These are phyloP conservation scores for Penicillium daleae DNA, from an alignment of 495 filamentous ascomycete genomes.

Conservation along the genomic window DNA sequence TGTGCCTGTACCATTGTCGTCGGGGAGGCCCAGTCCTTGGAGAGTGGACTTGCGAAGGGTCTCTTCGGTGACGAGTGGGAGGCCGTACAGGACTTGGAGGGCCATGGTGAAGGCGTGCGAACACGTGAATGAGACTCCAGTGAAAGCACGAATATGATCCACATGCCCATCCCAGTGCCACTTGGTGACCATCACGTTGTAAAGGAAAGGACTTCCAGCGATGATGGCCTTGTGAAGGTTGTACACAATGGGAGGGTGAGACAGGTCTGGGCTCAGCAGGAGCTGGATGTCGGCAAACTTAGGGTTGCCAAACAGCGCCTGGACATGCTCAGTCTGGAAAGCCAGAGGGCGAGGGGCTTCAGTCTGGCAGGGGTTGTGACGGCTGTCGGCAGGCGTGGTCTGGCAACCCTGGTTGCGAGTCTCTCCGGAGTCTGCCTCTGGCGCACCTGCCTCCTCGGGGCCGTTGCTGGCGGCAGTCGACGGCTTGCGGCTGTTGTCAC, in stretches of 20 bases:
- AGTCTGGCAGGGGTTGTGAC: background rate
- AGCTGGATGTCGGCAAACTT: conserved; percentile 28
- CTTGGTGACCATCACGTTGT: background rate
- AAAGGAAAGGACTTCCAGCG: conserved; percentile 18
- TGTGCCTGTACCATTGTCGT: background rate
- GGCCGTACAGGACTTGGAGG: conserved; percentile 31
- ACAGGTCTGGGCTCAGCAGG: conserved; percentile 20
- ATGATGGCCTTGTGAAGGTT: conserved; percentile 3
- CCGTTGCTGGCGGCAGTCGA: background rate
- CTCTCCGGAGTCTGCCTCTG: background rate
- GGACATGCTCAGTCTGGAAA: conserved; percentile 5
- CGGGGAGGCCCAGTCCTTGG: background rate
- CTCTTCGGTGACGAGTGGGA: background rate
- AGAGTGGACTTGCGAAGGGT: conserved; percentile 4
- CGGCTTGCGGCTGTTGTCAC: background rate
- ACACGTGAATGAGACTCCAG: conserved; percentile 22
- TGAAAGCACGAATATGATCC: conserved; percentile 19
- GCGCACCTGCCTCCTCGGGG: background rate
- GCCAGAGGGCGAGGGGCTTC: background rate
- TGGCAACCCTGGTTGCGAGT: background rate
- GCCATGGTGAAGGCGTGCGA: conserved; percentile 34
- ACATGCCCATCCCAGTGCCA: background rate
- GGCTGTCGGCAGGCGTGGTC: background rate
- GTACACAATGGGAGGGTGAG: conserved; percentile 12
- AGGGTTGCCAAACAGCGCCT: conserved; percentile 11